Evolutionary conservation across 163 green algal species (phyloP).

Genomic region (Coccomyxa subellipsoidea): DNA sequence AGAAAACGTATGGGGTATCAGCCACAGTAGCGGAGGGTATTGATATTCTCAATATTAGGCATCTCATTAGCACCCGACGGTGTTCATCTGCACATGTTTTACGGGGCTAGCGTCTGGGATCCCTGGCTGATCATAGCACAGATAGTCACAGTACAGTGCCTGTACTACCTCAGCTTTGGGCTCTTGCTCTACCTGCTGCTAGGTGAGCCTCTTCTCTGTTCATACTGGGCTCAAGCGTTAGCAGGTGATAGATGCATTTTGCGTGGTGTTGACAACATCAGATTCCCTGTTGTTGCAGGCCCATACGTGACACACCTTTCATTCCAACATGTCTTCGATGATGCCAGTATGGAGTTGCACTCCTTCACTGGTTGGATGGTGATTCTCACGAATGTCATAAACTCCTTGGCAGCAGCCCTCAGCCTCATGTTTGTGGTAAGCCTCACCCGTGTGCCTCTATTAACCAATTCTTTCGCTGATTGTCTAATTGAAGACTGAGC

Average conservation of each 20-base stretch:
- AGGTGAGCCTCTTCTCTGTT: slow-evolving; percentile 34
- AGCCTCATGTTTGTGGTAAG: slow-evolving; percentile 45
- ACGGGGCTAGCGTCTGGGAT: slow-evolving; percentile 72
- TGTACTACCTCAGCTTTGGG: slow-evolving; percentile 86
- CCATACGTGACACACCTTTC: slow-evolving; percentile 50
- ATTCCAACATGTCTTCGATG: slow-evolving; percentile 65
- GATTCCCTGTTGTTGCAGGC: slow-evolving; percentile 55
- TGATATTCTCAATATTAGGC: too few species aligned
- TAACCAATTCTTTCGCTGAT: not conserved
- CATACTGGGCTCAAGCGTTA: not conserved
- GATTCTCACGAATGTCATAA: slow-evolving; percentile 43
- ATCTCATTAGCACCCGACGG: too few species aligned
- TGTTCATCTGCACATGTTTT: slow-evolving; percentile 37
- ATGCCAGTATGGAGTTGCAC: slow-evolving; percentile 39
- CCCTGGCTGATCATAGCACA: slow-evolving; percentile 82
- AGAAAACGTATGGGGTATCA: too few species aligned
- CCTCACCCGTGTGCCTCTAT: not conserved
- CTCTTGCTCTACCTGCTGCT: slow-evolving; percentile 59
- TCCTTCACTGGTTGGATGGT: slow-evolving; percentile 56
- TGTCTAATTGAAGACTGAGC: too few species aligned
- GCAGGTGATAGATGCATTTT: too few species aligned
- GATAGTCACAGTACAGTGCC: slow-evolving; percentile 79
- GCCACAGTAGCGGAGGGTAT: too few species aligned
- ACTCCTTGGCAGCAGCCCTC: slow-evolving; percentile 38
- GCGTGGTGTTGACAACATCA: too few species aligned